These are phyloP conservation scores for Rhytidiadelphus loreus DNA, from an alignment of 225 moss, liverwort and hornwort species.

Conservation along the genomic window DNA sequence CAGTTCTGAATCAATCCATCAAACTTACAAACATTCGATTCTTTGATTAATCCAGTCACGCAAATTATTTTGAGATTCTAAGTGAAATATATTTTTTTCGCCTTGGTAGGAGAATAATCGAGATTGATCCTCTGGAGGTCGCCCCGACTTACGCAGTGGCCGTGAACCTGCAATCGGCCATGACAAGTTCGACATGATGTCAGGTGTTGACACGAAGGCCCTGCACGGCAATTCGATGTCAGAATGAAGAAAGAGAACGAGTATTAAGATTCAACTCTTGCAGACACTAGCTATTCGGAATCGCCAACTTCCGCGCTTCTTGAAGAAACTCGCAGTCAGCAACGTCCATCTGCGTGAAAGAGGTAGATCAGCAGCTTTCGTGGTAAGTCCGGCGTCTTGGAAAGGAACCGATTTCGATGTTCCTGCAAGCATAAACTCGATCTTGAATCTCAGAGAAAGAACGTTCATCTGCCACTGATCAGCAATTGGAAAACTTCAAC, in stretches of 20 bases:
- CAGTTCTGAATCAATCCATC: neutral
- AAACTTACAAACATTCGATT: neutral
- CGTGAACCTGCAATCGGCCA: neutral
- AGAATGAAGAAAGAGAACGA: neutral
- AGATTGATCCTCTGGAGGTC: neutral
- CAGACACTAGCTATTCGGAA: neutral
- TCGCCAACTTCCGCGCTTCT: neutral
- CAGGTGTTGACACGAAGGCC: neutral
- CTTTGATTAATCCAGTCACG: neutral
- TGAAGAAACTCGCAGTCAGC: neutral
- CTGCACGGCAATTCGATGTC: neutral
- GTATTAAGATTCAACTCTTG: neutral
- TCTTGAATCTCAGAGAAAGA: neutral
- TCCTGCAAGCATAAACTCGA: neutral
- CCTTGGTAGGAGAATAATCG: neutral
- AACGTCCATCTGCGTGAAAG: neutral
- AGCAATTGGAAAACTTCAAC: neutral
- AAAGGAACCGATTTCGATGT: neutral
- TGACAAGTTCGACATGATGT: neutral
- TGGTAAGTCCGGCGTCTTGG: neutral
- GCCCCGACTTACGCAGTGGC: too few relatives aligned
- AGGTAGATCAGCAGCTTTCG: neutral
- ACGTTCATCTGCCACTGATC: neutral
- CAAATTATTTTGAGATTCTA: neutral
- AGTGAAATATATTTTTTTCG: neutral